Evolutionary conservation across 768 basidiomycete species (phyloP), one percentile per base, ranked within the genome.

Genomic region (Macrolepiota albuminosa): DNA sequence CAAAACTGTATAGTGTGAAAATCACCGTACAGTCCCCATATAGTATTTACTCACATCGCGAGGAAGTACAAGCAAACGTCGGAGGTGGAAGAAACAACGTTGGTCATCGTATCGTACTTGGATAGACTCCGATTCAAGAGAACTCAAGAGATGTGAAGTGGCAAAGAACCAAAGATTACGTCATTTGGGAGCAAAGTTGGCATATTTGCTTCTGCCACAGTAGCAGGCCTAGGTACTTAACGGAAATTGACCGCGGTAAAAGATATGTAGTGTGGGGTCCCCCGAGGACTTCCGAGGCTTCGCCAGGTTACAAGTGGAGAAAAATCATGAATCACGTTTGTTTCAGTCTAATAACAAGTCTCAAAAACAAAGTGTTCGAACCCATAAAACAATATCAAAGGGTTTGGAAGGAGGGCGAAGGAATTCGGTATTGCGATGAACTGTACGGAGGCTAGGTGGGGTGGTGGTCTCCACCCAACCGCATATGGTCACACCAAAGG

Each of bases 51-150:
- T 43, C 54, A 54, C 54, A 54, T 5, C n/a, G 40, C 54, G n/a
- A 54, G 40, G 29, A 54, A 54, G n/a, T 54, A 54, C n/a, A 54
- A 33, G 40, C 54, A 54, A 43, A 42, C 54, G 11, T 54, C 39
- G 11, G 54, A 54, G 11, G 54, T 54, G 21, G 54, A 33, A 43
- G 54, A 54, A n/a, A 54, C 53, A n/a, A 54, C 39, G 26, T 26
- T 54, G 21, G 53, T n/a, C 54, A 54, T 54, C 39, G 29, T 54
- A 33, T 54, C 18, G 39, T 13, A 33, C n/a, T 43, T 4, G 10
- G 29, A 39, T 42, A 29, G 10, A 54, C 11, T 31, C 9, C 26
- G 39, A 18, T 54, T 21, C 29, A 42, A 21, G 21, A 21, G 21
- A 21, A 21, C 21, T 21, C 21, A 21, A 54, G 31, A 40, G 39